Evolutionary conservation across 371 early-diverging fungal species (phyloP).

Genomic region (Umbelopsis sp.): DNA sequence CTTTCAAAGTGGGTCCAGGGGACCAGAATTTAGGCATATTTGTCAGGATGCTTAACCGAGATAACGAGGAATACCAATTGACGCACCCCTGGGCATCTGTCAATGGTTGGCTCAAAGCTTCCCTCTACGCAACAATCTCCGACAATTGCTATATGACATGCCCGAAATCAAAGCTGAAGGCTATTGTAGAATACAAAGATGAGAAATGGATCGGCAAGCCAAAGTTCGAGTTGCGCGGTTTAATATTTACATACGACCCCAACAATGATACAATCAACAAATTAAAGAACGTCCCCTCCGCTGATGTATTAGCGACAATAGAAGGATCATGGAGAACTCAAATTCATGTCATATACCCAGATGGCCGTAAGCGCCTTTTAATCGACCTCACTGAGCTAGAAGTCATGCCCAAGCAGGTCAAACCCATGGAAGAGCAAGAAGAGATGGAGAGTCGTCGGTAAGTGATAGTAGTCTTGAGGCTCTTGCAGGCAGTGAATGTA

Average conservation of each 20-base stretch:
- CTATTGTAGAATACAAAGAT: constrained; percentile 56
- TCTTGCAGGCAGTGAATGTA: too few relatives aligned
- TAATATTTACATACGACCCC: constrained; percentile 58
- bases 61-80: constrained; percentile 53
- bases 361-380: constrained; percentile 38
- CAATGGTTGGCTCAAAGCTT: constrained; percentile 54
- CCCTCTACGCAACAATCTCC: constrained; percentile 38
- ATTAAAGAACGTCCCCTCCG: constrained; percentile 47
- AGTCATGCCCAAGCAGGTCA: constrained; percentile 51
- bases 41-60: constrained; percentile 47
- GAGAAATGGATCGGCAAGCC: constrained; percentile 60
- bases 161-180: constrained; percentile 44
- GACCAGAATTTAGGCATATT: constrained; percentile 60
- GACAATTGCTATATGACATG: constrained; percentile 50
- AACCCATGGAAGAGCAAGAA: constrained; percentile 58
- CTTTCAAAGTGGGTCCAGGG: constrained; percentile 54
- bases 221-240: constrained; percentile 49
- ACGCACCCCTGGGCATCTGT: constrained; percentile 51
- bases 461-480: not conserved
- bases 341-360: constrained; percentile 34
- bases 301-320: constrained; percentile 53
- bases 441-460: constrained; percentile 58
- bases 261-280: constrained; percentile 39
- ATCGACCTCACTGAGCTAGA: constrained; percentile 53
- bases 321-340: constrained; percentile 65